Conservation (phyloP, 1,284 basidiomycete genomes). For the Boletus nobilissimus region DNA sequence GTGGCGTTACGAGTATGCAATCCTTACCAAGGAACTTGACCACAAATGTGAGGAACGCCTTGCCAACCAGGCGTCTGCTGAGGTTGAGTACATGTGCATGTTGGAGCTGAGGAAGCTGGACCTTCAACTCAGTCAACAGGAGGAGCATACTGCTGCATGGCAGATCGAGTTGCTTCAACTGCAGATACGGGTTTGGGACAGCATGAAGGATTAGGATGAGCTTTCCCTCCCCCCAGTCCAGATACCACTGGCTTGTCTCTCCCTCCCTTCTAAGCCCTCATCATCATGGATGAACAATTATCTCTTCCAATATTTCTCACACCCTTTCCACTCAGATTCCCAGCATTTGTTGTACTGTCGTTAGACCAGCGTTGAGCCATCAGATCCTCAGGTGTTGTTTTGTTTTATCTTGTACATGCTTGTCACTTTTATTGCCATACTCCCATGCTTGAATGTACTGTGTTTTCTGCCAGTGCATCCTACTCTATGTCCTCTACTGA, state of each 20-base stretch:
- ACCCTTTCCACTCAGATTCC: not conserved
- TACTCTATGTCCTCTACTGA: not conserved
- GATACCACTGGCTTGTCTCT: not conserved
- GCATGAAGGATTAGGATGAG: too few species aligned
- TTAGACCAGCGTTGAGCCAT: not conserved
- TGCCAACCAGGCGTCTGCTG: too few species aligned
- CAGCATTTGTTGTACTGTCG: not conserved
- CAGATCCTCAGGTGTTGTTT: not conserved
- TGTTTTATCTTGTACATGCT: not conserved
- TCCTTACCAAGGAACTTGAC: too few species aligned
- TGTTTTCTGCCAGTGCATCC: not conserved
- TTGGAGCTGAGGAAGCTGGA: too few species aligned
- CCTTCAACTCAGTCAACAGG: too few species aligned
- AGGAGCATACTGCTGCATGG: too few species aligned
- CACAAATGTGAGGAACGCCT: too few species aligned
- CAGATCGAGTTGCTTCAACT: too few species aligned
- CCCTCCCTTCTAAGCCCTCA: not conserved
- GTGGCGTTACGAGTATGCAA: too few species aligned
- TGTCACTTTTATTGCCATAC: not conserved
- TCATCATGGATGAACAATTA: not conserved
- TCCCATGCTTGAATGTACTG: not conserved
- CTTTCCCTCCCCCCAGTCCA: too few species aligned
- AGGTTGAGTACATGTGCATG: too few species aligned
- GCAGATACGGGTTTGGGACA: not conserved
- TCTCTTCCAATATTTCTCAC: not conserved